Conservation (phyloP, 2,329 filamentous ascomycete species). For the Orbilia ellipsospora region DNA sequence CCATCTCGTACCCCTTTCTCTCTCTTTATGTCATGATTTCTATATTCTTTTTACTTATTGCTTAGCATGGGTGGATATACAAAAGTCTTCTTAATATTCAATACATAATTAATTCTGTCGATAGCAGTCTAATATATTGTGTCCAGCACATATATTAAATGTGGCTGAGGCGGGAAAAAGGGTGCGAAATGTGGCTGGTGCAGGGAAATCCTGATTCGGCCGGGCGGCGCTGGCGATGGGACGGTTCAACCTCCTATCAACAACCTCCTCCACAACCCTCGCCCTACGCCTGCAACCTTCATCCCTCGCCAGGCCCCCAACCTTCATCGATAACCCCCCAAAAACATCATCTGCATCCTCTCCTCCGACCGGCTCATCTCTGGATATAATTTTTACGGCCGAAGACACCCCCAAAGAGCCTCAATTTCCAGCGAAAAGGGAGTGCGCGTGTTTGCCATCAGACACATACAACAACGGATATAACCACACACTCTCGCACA, state of each 20-base stretch:
- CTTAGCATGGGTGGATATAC: background rate
- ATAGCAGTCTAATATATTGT: too few species aligned
- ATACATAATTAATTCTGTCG: background rate
- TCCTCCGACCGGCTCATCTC: slow-evolving; percentile 22
- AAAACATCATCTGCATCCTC: slow-evolving; percentile 27
- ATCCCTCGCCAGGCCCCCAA: slow-evolving; percentile 20
- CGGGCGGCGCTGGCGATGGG: slow-evolving; percentile 7
- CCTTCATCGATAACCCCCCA: slow-evolving; percentile 32
- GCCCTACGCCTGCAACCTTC: slow-evolving; percentile 30
- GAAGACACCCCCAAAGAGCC: slow-evolving; percentile 22
- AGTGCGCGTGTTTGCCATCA: slow-evolving; percentile 56
- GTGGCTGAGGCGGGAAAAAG: background rate
- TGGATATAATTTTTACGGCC: slow-evolving; percentile 13
- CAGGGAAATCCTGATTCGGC: slow-evolving; percentile 48
- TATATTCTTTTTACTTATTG: background rate
- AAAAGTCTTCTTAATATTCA: background rate
- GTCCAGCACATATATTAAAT: background rate
- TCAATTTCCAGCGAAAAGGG: slow-evolving; percentile 50
- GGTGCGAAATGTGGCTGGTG: slow-evolving; percentile 37
- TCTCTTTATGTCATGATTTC: background rate
- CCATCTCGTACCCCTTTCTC: background rate
- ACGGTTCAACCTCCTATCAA: slow-evolving; percentile 55
- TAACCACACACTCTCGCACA: slow-evolving; percentile 9
- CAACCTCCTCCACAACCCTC: slow-evolving; percentile 54
- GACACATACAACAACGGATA: slow-evolving; percentile 47